Evolutionary conservation across 768 basidiomycete species (phyloP).

Genomic region (Leccinum arenicola): DNA sequence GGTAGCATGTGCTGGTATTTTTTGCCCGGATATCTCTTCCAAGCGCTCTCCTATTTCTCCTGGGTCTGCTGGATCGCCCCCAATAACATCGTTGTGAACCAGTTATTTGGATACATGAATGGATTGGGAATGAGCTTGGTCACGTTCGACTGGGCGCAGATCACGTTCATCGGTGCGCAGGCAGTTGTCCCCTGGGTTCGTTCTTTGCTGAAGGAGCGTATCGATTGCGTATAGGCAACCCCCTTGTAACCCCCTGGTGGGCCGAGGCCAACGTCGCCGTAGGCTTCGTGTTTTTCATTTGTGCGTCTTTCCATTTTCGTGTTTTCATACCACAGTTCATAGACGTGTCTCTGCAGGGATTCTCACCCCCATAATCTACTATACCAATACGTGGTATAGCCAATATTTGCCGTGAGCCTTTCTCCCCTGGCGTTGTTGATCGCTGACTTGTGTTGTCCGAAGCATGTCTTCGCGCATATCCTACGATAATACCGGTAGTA

Average conservation of each 20-base stretch:
- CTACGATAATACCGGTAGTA: slow-evolving; percentile 58
- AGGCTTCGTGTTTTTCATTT: slow-evolving; percentile 70
- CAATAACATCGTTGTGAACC: slow-evolving; percentile 64
- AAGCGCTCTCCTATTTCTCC: slow-evolving; percentile 57
- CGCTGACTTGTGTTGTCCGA: background rate
- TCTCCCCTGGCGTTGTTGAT: background rate
- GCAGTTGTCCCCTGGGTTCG: background rate
- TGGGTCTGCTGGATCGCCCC: slow-evolving; percentile 71
- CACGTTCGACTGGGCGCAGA: slow-evolving; percentile 82
- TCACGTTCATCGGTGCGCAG: slow-evolving; percentile 33
- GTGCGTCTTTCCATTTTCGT: slow-evolving; percentile 31
- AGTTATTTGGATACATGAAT: slow-evolving; percentile 61
- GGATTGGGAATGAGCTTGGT: slow-evolving; percentile 68
- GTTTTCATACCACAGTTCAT: slow-evolving; percentile 51
- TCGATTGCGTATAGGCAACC: slow-evolving; percentile 29
- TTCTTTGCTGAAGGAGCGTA: background rate
- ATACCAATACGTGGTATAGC: slow-evolving; percentile 61
- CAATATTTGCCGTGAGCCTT: slow-evolving; percentile 45
- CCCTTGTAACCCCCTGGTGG: slow-evolving; percentile 82
- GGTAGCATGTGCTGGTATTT: slow-evolving; percentile 46
- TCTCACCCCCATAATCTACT: slow-evolving; percentile 62
- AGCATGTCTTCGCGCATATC: slow-evolving; percentile 63
- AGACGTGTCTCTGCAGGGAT: slow-evolving; percentile 46
- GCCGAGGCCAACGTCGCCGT: slow-evolving; percentile 66
- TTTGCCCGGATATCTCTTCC: slow-evolving; percentile 74